phyloP scores from a whole-genome alignment of 768 basidiomycete species.

The Termitomyces heimii region DNA sequence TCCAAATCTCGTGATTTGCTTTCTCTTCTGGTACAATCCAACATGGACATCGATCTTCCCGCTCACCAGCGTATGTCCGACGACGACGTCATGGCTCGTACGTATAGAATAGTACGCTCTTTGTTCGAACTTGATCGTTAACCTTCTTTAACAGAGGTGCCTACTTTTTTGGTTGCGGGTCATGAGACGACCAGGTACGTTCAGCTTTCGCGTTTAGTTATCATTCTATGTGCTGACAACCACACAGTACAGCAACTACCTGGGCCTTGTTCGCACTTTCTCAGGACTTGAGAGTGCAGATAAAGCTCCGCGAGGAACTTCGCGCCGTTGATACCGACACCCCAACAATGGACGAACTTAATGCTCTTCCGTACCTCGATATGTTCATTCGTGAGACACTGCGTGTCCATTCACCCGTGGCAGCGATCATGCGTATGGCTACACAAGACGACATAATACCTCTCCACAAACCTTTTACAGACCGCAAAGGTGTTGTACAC shows the following conservation, averaged over 20 bases:
- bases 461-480: constrained; percentile 38
- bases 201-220: not conserved
- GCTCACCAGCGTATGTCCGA: constrained; percentile 13
- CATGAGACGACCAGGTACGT: constrained; percentile 39
- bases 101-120: not conserved
- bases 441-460: constrained; percentile 49
- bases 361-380: constrained; percentile 63
- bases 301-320: constrained; percentile 54
- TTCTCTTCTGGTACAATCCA: constrained; percentile 40
- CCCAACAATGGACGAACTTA: constrained; percentile 66
- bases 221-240: not conserved
- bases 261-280: constrained; percentile 60
- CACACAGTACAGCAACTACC: constrained; percentile 33
- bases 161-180: constrained; percentile 43
- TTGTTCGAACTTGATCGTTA: not conserved
- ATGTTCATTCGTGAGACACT: constrained; percentile 57
- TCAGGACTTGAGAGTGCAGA: constrained; percentile 41
- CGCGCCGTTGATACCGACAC: constrained; percentile 43
- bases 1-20: constrained; percentile 44
- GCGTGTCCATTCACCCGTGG: constrained; percentile 49
- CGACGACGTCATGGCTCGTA: constrained; percentile 14
- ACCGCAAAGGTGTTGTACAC: constrained; percentile 32
- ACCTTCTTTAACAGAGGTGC: constrained; percentile 29
- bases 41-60: constrained; percentile 41
- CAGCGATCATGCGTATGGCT: constrained; percentile 34